These are phyloP conservation scores for Aspergillus ustus DNA, from an alignment of 2,329 filamentous ascomycete species.

Conservation along the genomic window DNA sequence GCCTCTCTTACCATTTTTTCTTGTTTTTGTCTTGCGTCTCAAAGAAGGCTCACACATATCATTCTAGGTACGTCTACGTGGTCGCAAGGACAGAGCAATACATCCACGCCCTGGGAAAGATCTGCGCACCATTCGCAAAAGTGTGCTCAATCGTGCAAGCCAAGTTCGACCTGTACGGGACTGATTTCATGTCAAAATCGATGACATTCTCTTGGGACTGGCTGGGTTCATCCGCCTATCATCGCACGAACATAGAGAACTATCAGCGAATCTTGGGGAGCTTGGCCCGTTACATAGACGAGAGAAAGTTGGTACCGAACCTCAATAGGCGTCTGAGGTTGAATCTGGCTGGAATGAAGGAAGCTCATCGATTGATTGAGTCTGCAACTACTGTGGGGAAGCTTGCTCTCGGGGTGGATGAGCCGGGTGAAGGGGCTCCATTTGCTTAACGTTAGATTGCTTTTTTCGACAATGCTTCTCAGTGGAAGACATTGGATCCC, in stretches of 20 bases:
- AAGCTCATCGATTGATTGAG: constrained; percentile 47
- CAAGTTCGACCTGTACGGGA: constrained; percentile 50
- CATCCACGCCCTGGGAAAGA: constrained; percentile 40
- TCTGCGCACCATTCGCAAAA: constrained; percentile 52
- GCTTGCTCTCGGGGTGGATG: neutral
- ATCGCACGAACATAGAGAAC: constrained; percentile 44
- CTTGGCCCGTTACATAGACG: constrained; percentile 27
- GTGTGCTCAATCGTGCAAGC: constrained; percentile 53
- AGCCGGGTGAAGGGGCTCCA: too few relatives aligned
- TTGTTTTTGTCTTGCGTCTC: too few relatives aligned
- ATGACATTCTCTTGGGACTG: constrained; percentile 50
- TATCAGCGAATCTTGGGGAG: constrained; percentile 47
- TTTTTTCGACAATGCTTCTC: too few relatives aligned
- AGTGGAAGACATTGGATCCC: too few relatives aligned
- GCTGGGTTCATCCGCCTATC: constrained; percentile 48
- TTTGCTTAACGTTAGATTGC: too few relatives aligned
- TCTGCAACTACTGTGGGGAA: constrained; percentile 38
- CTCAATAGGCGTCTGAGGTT: constrained; percentile 15
- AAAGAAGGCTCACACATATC: neutral
- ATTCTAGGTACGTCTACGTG: constrained; percentile 45
- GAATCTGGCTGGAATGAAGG: constrained; percentile 43
- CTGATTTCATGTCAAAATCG: constrained; percentile 53
- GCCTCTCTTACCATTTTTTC: constrained; percentile 9
- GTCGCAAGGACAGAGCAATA: constrained; percentile 50
- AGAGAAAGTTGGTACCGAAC: neutral